A percentile compares a stretch with the other conserved stretches of the same genome.
phyloP scores from a whole-genome alignment of 1,139 yeast species.

The Zygoascus meyerae region DNA sequence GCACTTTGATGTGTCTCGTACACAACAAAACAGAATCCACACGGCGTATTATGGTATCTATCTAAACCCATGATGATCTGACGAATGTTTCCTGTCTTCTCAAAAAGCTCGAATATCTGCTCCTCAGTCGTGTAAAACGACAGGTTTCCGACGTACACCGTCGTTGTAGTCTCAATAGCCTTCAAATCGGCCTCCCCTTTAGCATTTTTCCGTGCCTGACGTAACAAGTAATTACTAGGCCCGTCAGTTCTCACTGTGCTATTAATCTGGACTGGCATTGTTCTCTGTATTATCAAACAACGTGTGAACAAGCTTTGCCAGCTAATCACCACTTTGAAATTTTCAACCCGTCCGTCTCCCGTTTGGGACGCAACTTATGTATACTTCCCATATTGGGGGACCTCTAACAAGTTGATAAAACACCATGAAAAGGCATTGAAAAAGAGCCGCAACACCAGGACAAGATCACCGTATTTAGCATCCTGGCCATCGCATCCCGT shows the following conservation, averaged over 20 bases:
- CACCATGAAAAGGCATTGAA: too few relatives aligned
- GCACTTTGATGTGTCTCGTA: constrained; percentile 65
- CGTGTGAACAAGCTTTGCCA: too few relatives aligned
- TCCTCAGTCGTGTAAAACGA: constrained; percentile 91
- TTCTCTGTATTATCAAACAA: background rate
- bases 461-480: too few relatives aligned
- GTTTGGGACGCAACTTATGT: too few relatives aligned
- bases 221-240: constrained; percentile 69
- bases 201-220: constrained; percentile 48
- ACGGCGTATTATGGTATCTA: constrained; percentile 80
- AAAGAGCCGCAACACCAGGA: too few relatives aligned
- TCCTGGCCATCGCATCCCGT: too few relatives aligned
- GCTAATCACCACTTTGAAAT: too few relatives aligned
- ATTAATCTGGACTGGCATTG: constrained; percentile 27
- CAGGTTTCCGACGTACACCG: constrained; percentile 82
- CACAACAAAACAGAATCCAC: constrained; percentile 91
- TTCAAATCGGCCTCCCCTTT: constrained; percentile 53
- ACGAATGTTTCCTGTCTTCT: constrained; percentile 64
- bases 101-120: constrained; percentile 79
- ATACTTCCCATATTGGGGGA: too few relatives aligned
- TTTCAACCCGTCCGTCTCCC: too few relatives aligned
- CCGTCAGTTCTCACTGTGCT: constrained; percentile 66
- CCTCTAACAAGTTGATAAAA: too few relatives aligned
- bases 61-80: constrained; percentile 91
- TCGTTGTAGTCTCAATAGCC: constrained; percentile 57